Evolutionary conservation across 208 protist species (phyloP).

Genomic region (Herpetomonas tarakana): DNA sequence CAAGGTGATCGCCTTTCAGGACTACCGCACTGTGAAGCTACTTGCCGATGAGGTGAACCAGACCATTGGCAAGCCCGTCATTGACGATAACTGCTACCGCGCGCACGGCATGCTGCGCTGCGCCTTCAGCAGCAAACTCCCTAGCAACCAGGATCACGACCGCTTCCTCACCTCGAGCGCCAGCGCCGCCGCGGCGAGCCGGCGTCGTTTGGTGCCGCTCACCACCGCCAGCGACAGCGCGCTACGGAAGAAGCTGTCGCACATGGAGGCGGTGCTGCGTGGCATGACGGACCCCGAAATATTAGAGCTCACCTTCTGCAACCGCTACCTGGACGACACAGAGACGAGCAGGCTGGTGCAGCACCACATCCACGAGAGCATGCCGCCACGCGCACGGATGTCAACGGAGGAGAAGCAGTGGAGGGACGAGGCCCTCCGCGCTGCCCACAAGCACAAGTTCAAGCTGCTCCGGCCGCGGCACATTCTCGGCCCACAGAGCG

Average conservation of each 20-base stretch:
- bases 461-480: slow-evolving; percentile 49
- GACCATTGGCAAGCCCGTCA: slow-evolving; percentile 48
- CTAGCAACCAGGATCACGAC: slow-evolving; percentile 23
- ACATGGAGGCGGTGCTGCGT: slow-evolving; percentile 47
- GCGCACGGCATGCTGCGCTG: slow-evolving; percentile 76
- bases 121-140: slow-evolving; percentile 65
- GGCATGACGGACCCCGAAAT: slow-evolving; percentile 68
- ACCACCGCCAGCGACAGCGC: slow-evolving; percentile 36
- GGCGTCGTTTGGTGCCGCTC: slow-evolving; percentile 43
- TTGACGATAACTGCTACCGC: slow-evolving; percentile 76
- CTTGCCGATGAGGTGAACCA: slow-evolving; percentile 78
- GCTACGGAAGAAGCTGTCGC: slow-evolving; percentile 43
- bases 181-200: slow-evolving; percentile 2
- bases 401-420: slow-evolving; percentile 9
- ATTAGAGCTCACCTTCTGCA: slow-evolving; percentile 64
- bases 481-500: slow-evolving; percentile 44
- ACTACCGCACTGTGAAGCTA: slow-evolving; percentile 73
- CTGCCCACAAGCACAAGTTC: slow-evolving; percentile 30
- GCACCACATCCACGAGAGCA: slow-evolving; percentile 9
- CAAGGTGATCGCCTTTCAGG: slow-evolving; percentile 71
- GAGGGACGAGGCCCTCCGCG: slow-evolving; percentile 16
- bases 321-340: slow-evolving; percentile 37
- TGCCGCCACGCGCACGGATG: not conserved
- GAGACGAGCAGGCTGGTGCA: slow-evolving; percentile 7
- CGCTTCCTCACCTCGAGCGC: not conserved